Percentiles rank a stretch among this genome's conserved stretches.
Conservation (phyloP, 345 rosid genomes). For the Arabidopsis suecica region DNA sequence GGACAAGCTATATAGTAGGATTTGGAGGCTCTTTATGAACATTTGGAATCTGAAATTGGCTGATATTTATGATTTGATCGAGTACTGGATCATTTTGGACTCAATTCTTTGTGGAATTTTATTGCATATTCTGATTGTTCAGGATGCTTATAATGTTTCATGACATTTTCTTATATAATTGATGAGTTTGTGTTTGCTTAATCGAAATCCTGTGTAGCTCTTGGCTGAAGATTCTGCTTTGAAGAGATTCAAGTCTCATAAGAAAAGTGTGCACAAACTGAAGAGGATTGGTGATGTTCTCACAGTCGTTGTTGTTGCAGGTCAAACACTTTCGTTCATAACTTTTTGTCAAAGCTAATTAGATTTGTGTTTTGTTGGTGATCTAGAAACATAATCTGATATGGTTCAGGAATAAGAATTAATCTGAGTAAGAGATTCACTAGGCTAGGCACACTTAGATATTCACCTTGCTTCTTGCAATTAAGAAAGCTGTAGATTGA, state of each 20-base stretch:
- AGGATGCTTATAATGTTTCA: neutral
- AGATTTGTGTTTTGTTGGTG: neutral
- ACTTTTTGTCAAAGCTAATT: neutral
- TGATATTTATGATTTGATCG: neutral
- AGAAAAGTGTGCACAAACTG: constrained; percentile 56
- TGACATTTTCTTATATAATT: neutral
- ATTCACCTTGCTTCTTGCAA: neutral
- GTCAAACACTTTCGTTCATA: constrained; percentile 36
- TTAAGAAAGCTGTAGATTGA: constrained; percentile 1
- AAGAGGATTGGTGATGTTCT: constrained; percentile 80
- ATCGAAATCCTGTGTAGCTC: constrained; percentile 54
- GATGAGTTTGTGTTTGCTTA: neutral
- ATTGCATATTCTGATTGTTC: too few species aligned
- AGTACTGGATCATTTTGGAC: neutral
- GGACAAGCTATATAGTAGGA: neutral
- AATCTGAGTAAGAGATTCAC: constrained; percentile 8
- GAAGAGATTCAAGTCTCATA: constrained; percentile 68
- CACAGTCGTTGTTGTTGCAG: constrained; percentile 75
- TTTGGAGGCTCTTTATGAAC: neutral
- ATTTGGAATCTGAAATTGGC: neutral
- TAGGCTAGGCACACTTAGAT: neutral
- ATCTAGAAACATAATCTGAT: neutral
- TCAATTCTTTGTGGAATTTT: neutral
- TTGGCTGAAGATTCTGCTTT: constrained; percentile 76
- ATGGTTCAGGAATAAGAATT: neutral